Conservation (phyloP, 331 rosid genomes). For the Acacia pycnantha region DNA sequence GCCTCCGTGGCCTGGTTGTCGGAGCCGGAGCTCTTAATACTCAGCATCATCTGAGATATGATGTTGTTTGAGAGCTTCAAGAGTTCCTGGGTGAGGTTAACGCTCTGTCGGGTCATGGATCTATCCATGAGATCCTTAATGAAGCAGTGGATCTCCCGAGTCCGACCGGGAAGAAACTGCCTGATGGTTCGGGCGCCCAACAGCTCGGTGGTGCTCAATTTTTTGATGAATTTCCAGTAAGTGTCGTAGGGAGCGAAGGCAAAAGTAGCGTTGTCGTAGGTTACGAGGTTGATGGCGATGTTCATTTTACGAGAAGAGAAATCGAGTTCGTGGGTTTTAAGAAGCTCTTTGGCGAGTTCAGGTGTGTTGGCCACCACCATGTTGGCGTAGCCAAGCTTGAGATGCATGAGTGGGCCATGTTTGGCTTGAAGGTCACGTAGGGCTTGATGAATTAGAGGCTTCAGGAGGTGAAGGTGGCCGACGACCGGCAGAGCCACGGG, state of each 20-base stretch:
- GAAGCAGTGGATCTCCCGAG: conserved; percentile 27
- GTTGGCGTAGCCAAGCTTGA: conserved; percentile 43
- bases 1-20: conserved; percentile 32
- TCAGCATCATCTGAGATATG: conserved; percentile 47
- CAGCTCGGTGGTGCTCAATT: conserved; percentile 47
- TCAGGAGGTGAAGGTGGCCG: conserved; percentile 63
- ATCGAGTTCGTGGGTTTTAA: conserved; percentile 48
- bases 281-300: conserved; percentile 32
- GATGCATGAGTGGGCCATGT: conserved; percentile 51
- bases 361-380: conserved; percentile 42
- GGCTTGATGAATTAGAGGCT: conserved; percentile 54
- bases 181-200: conserved; percentile 37
- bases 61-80: conserved; percentile 47
- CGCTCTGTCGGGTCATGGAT: conserved; percentile 10
- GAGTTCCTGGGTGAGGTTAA: conserved; percentile 42
- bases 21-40: conserved; percentile 32
- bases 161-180: conserved; percentile 23
- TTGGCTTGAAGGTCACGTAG: conserved; percentile 35
- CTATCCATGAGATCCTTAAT: conserved; percentile 19
- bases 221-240: conserved; percentile 56
- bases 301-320: conserved; percentile 33
- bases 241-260: conserved; percentile 57
- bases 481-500: conserved; percentile 40
- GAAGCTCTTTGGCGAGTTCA: conserved; percentile 45
- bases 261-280: conserved; percentile 42